Evolutionary conservation across 345 rosid genomes (phyloP), one percentile per base, ranked within the genome.

Genomic region (Mangifera indica): DNA sequence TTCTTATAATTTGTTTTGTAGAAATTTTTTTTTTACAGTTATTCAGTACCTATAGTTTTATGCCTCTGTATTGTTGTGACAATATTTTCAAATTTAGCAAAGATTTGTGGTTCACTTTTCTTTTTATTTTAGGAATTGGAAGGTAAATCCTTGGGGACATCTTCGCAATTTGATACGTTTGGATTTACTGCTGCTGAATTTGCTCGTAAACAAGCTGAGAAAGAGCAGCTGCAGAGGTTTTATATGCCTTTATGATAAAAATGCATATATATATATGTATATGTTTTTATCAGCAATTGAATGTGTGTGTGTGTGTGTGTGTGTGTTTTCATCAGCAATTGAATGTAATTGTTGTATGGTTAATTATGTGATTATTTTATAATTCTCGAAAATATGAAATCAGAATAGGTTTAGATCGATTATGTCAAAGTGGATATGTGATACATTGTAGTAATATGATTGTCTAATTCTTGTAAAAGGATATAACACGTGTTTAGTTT

Each of bases 131-230:
- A 95, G 99, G 99, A 95, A 64, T 46, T 92, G 82, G 99, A 89
- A 75, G 90, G 93, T 62, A 83, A 74, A 60, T 77, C 86, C 62
- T 78, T 95, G 76, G 86, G 85, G 37, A 88, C 96, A 14, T 84
- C 94, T 61, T 84, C 93, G 18, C 91, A 92, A 60, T 95, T 95
- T 79, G 99, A 95, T 82, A 95, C 99, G 21, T 95, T 95, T 88
- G 99, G 99, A 77, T 95, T 86, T 86, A 91, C 98, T 48, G 89
- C 98, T 76, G 97, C 91, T 48, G 97, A 91, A 81, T 71, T 76
- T 56, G 85, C 97, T 80, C 97, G 89, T 68, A 92, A 88, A 80
- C 91, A 91, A 80, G 97, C 91, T 54, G 89, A 92, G 78, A 95
- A 85, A 76, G 99, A 92, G 79, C 94, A 92, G 62, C 85, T 87